phyloP scores from a whole-genome alignment of 768 basidiomycete genomes.

The Tubosaeta sp. region DNA sequence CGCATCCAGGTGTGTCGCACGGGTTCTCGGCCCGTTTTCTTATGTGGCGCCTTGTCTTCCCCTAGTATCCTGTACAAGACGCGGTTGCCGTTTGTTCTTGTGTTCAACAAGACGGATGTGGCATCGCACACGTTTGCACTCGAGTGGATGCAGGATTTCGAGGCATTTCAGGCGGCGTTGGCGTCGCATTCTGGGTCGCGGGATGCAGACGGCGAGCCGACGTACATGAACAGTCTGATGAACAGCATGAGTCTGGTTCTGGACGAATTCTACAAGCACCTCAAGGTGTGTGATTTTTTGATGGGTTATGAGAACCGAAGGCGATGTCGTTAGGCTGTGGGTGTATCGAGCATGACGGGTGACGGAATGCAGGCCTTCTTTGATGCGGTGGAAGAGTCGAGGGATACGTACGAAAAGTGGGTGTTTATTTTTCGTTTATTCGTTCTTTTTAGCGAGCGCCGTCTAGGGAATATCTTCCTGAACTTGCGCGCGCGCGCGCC shows the following conservation, averaged over 20 bases:
- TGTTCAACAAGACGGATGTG: slow-evolving; percentile 98
- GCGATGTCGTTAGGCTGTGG: slow-evolving; percentile 65
- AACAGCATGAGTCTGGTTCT: slow-evolving; percentile 97
- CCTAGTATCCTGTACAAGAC: slow-evolving; percentile 95
- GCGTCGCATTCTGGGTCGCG: slow-evolving; percentile 61
- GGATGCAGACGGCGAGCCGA: slow-evolving; percentile 85
- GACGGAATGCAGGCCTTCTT: slow-evolving; percentile 90
- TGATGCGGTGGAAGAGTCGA: slow-evolving; percentile 81
- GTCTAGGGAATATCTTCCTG: slow-evolving; percentile 84
- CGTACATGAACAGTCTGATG: slow-evolving; percentile 99
- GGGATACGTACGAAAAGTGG: slow-evolving; percentile 86
- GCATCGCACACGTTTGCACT: slow-evolving; percentile 86
- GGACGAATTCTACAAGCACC: slow-evolving; percentile 96
- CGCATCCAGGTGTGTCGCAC: slow-evolving; percentile 74
- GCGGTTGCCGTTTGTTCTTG: slow-evolving; percentile 92
- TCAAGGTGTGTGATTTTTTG: slow-evolving; percentile 58
- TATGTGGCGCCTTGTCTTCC: background rate
- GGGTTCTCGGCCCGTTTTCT: background rate
- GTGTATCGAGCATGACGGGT: slow-evolving; percentile 96
- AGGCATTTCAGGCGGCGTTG: slow-evolving; percentile 87
- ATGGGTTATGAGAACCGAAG: background rate
- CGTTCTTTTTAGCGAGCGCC: background rate
- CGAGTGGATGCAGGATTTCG: slow-evolving; percentile 99
- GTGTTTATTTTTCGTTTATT: slow-evolving; percentile 17
- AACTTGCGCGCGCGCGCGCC: slow-evolving; percentile 68